These are phyloP conservation scores for Melanogaster broomeanus DNA, from an alignment of 768 basidiomycete genomes.

Conservation along the genomic window DNA sequence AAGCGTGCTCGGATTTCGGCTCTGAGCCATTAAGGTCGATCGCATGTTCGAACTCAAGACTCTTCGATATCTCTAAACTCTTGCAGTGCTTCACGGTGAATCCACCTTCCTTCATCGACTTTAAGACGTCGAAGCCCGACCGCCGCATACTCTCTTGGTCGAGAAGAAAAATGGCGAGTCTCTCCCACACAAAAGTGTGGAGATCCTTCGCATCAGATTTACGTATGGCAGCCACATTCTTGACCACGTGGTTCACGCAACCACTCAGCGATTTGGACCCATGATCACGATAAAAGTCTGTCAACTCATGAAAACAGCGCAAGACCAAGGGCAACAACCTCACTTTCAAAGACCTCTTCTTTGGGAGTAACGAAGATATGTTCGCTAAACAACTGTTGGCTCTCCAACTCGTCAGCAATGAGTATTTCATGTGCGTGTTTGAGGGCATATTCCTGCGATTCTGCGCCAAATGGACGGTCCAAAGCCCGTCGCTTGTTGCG, in stretches of 20 bases:
- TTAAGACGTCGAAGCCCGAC: conserved; percentile 53
- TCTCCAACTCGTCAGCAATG: conserved; percentile 80
- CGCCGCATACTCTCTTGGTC: conserved; percentile 66
- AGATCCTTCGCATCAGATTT: conserved; percentile 44
- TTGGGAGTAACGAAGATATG: conserved; percentile 74
- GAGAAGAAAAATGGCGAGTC: conserved; percentile 83
- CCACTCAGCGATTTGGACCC: conserved; percentile 70
- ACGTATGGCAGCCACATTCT: too few relatives aligned
- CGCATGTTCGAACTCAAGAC: conserved; percentile 48
- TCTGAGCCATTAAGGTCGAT: neutral
- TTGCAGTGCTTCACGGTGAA: conserved; percentile 67
- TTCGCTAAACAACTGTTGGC: conserved; percentile 71
- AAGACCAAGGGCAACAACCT: neutral
- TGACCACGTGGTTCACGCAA: conserved; percentile 73
- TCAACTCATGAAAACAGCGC: neutral
- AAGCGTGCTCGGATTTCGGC: conserved; percentile 55
- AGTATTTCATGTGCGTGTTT: conserved; percentile 64
- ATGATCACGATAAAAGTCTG: conserved; percentile 71
- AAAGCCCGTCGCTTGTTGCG: conserved; percentile 39
- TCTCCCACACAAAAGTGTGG: conserved; percentile 65
- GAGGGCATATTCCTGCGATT: conserved; percentile 58
- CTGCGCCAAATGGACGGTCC: conserved; percentile 27
- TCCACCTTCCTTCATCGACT: conserved; percentile 57
- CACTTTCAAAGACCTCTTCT: conserved; percentile 86
- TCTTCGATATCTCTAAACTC: conserved; percentile 58